These are phyloP conservation scores for Glycine soja DNA, from an alignment of 306 rosid genomes.

Conservation along the genomic window DNA sequence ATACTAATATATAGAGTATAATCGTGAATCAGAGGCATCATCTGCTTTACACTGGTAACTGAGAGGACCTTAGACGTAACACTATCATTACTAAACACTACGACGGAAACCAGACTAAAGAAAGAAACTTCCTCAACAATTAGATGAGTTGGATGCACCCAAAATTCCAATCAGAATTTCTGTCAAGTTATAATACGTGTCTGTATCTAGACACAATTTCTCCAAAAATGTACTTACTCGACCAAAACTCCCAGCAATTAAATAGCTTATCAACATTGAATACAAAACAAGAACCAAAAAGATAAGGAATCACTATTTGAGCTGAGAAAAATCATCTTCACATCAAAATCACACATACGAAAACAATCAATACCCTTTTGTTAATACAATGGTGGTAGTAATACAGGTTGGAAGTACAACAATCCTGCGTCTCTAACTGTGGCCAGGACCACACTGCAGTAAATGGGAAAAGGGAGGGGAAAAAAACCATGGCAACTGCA, in stretches of 20 bases:
- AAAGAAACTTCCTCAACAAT: conserved; percentile 25
- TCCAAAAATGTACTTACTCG: background rate
- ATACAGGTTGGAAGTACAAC: conserved; percentile 25
- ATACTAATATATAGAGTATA: background rate
- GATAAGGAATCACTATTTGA: conserved; percentile 1
- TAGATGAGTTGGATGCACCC: conserved; percentile 41
- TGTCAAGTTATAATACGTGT: background rate
- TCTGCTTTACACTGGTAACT: background rate
- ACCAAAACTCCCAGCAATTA: background rate
- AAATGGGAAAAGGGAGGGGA: conserved; percentile 6
- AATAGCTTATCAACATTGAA: conserved; percentile 4
- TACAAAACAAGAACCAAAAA: conserved; percentile 16
- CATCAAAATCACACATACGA: conserved; percentile 26
- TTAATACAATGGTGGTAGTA: conserved; percentile 23
- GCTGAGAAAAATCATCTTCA: conserved; percentile 8
- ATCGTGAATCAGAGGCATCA: background rate
- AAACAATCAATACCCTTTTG: conserved; percentile 12
- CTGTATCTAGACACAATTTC: background rate
- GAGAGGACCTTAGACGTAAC: conserved; percentile 5
- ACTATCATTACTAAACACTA: conserved; percentile 31
- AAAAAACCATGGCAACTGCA: conserved; percentile 23
- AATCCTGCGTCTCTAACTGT: conserved; percentile 15
- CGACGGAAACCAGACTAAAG: conserved; percentile 14
- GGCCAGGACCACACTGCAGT: conserved; percentile 30
- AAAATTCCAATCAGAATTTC: conserved; percentile 18